phyloP scores from a whole-genome alignment of 1,139 yeast species.

The Eremothecium cymbalariae region DNA sequence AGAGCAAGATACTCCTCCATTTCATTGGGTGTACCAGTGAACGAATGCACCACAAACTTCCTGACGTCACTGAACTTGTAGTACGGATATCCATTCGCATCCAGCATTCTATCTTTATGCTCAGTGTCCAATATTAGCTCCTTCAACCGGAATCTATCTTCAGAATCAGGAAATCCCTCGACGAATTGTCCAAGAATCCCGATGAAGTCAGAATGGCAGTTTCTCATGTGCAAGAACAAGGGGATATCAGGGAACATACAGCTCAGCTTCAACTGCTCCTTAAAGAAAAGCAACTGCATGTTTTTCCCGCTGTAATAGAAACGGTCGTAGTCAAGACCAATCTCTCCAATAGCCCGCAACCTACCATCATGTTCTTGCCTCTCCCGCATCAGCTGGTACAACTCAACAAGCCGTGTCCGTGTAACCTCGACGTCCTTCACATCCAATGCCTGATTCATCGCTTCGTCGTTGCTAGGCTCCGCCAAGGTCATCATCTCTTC shows the following conservation, averaged over 20 bases:
- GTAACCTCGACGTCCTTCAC: conserved; percentile 35
- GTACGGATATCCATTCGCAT: conserved; percentile 9
- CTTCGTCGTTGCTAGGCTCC: conserved; percentile 21
- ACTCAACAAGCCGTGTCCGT: conserved; percentile 24
- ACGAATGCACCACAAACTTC: conserved; percentile 77
- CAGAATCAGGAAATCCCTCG: conserved; percentile 31
- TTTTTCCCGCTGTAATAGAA: conserved; percentile 63
- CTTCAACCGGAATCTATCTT: conserved; percentile 20
- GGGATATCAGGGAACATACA: conserved; percentile 41
- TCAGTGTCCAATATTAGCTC: conserved; percentile 2
- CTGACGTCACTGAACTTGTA: conserved; percentile 24
- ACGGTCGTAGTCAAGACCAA: conserved; percentile 90
- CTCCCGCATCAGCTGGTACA: conserved; percentile 42
- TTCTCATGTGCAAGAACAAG: conserved; percentile 81
- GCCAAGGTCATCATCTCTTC: conserved; percentile 13
- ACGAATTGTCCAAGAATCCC: conserved; percentile 52
- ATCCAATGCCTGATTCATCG: conserved; percentile 27
- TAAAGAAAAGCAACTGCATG: conserved; percentile 61
- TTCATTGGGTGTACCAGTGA: conserved; percentile 76
- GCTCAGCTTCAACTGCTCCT: conserved; percentile 47
- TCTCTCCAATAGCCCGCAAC: conserved; percentile 70
- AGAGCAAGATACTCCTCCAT: conserved; percentile 38
- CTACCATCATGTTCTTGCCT: conserved; percentile 46
- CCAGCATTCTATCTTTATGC: conserved; percentile 1
- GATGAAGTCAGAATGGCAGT: conserved; percentile 76